Evolutionary conservation across 1,284 basidiomycete genomes (phyloP), one percentile per base, ranked within the genome.

Genomic region (Rhizoctonia solani): DNA sequence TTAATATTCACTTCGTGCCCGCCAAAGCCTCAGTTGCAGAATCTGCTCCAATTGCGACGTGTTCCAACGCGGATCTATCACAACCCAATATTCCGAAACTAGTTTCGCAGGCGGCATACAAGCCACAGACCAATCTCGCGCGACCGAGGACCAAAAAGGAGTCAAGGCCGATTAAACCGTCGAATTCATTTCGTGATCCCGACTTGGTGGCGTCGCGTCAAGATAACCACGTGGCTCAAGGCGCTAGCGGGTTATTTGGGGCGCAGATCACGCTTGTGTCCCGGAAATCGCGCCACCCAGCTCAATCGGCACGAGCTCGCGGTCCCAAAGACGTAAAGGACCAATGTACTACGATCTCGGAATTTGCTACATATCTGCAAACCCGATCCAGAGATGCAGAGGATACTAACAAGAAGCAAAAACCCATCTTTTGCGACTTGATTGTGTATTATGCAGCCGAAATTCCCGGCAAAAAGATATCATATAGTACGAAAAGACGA

Each of bases 211-310:
- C 52, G 41, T 41, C 52, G 34, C 32, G 8, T 23, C 37, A 39
- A 54, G 52, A 66, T 66, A 66, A 66, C 63, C 63, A 66, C 63
- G 63, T 66, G 63, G 63, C 52, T 47, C 39, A 29, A n/a, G n/a
- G 63, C 52, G 63, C 32, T 29, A 66, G 54, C 54, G 47, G 49
- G 19, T 39, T 37, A n/a, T 65, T 65, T 53, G 52, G 63, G 41
- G 41, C 52, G 54, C 63, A 66, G 32, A 66, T 66, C 41, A 47
- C 52, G 25, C 63, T 66, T 25, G 63, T 66, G 37, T 66, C 63
- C 30, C 63, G 63, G 42, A 66, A 66, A 54, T 66, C 63, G 37
- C 63, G 63, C 41, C 63, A 54, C 42, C 63, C 63, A 27, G 52
- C 63, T 29, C 53, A 66, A 66, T 54, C 23, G 39, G 52, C 50